A percentile compares a stretch with the other conserved stretches of the same genome.
Evolutionary conservation across 495 filamentous ascomycete genomes (phyloP).

Genomic region (Annulohypoxylon bovei): DNA sequence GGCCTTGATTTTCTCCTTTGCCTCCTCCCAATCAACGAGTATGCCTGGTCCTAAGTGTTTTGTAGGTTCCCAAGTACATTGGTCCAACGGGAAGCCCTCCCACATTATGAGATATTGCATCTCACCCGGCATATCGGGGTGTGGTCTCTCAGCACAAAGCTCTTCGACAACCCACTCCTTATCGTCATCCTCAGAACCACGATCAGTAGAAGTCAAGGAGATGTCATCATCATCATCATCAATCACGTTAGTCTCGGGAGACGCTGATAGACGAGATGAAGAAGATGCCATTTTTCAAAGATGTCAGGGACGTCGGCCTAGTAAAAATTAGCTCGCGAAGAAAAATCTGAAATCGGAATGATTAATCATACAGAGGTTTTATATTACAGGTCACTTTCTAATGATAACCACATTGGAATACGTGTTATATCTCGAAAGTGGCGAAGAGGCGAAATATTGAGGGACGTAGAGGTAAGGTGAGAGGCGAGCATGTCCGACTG

Average conservation of each 20-base stretch:
- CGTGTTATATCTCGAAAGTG: not conserved
- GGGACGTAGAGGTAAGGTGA: too few species aligned
- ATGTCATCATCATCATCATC: constrained; percentile 66
- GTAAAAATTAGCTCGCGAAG: not conserved
- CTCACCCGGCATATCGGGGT: constrained; percentile 46
- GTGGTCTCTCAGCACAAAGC: constrained; percentile 60
- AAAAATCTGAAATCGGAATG: not conserved
- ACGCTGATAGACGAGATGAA: not conserved
- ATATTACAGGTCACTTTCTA: not conserved
- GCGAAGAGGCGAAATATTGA: not conserved
- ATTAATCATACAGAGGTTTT: not conserved
- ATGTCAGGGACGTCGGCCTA: not conserved
- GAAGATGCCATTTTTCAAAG: constrained; percentile 23
- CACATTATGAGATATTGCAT: constrained; percentile 72
- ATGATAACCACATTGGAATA: not conserved
- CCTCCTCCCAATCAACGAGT: constrained; percentile 63
- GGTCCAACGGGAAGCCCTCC: constrained; percentile 66
- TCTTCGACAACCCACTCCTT: constrained; percentile 59
- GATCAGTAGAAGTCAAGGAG: constrained; percentile 69
- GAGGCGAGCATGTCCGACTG: not conserved
- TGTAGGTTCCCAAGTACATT: constrained; percentile 73
- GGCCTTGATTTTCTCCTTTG: constrained; percentile 54
- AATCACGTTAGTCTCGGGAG: constrained; percentile 14
- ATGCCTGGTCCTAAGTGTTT: constrained; percentile 61
- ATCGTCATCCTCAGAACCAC: constrained; percentile 56